phyloP scores from a whole-genome alignment of 768 basidiomycete genomes.

The Mycena rosella region DNA sequence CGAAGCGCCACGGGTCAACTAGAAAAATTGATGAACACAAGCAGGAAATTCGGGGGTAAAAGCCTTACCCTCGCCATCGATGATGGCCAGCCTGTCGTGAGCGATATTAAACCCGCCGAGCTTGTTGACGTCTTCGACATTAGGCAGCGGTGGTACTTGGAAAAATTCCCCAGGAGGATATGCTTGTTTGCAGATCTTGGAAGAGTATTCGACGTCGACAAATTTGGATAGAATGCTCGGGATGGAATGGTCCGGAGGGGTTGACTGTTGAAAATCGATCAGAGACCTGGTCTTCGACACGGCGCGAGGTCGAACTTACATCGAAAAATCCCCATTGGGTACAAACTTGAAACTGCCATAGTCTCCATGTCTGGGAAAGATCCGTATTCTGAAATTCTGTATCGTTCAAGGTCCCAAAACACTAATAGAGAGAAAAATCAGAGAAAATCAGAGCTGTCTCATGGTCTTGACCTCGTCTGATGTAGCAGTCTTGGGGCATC shows the following conservation, averaged over 20 bases:
- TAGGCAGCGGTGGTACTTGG: constrained; percentile 25
- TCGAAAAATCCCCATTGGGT: constrained; percentile 97
- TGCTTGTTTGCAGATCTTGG: constrained; percentile 32
- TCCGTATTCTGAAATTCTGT: constrained; percentile 70
- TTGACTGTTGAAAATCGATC: constrained; percentile 9
- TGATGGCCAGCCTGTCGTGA: constrained; percentile 30
- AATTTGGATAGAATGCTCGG: constrained; percentile 72
- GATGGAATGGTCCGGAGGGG: constrained; percentile 17
- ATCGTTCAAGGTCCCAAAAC: constrained; percentile 88
- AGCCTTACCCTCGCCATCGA: constrained; percentile 30
- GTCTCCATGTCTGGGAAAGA: constrained; percentile 81
- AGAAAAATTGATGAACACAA: constrained; percentile 11
- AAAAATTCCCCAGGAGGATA: constrained; percentile 30
- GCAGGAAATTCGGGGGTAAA: constrained; percentile 5
- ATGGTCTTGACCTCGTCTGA: constrained; percentile 26
- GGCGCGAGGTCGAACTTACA: constrained; percentile 53
- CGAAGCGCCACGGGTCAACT: constrained; percentile 32
- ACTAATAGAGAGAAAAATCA: constrained; percentile 56
- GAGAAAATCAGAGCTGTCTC: constrained; percentile 20
- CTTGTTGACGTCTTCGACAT: constrained; percentile 29
- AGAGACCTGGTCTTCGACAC: constrained; percentile 15
- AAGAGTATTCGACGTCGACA: constrained; percentile 63
- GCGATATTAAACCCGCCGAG: constrained; percentile 31
- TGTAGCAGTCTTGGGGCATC: constrained; percentile 24
- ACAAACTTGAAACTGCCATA: constrained; percentile 93